A percentile compares a stretch with the other conserved stretches of the same genome.
Conservation (phyloP, 306 rosid genomes). For the Glycyrrhiza uralensis region DNA sequence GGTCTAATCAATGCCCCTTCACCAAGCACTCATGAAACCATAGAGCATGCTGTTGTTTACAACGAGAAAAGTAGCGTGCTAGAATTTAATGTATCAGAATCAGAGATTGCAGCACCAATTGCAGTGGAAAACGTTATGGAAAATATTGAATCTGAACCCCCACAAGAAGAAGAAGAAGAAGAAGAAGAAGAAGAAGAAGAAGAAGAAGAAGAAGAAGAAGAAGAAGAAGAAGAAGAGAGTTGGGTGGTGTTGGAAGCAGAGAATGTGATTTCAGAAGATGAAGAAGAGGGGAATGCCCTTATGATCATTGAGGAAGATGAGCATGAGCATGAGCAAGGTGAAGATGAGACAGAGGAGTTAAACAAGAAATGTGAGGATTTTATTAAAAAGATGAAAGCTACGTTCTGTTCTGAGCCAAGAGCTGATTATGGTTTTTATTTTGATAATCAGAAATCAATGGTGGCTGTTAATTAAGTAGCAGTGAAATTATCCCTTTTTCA, state of each 20-base stretch:
- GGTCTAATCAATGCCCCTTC: slow-evolving; percentile 31
- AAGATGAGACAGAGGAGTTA: slow-evolving; percentile 54
- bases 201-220: slow-evolving; percentile 15
- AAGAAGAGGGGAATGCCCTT: background rate
- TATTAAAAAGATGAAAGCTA: slow-evolving; percentile 60
- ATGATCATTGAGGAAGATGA: background rate
- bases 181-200: slow-evolving; percentile 16
- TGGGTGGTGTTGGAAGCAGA: background rate
- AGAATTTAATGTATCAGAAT: background rate
- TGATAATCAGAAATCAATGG: background rate
- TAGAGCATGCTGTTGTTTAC: background rate
- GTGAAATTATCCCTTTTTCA: background rate
- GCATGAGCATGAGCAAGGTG: slow-evolving; percentile 18
- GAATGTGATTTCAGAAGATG: background rate
- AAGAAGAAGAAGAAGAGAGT: slow-evolving; percentile 15
- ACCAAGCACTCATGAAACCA: background rate
- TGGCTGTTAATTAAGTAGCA: background rate
- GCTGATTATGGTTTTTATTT: background rate
- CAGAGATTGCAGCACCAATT: background rate
- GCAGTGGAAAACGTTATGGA: background rate
- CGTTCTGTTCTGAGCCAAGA: slow-evolving; percentile 49
- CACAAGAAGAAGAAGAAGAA: too few relatives aligned
- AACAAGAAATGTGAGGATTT: slow-evolving; percentile 82
- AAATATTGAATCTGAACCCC: slow-evolving; percentile 6
- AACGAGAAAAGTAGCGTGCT: background rate